phyloP scores from a whole-genome alignment of 352 stramenopile species.

The Vaucheria bursata region DNA sequence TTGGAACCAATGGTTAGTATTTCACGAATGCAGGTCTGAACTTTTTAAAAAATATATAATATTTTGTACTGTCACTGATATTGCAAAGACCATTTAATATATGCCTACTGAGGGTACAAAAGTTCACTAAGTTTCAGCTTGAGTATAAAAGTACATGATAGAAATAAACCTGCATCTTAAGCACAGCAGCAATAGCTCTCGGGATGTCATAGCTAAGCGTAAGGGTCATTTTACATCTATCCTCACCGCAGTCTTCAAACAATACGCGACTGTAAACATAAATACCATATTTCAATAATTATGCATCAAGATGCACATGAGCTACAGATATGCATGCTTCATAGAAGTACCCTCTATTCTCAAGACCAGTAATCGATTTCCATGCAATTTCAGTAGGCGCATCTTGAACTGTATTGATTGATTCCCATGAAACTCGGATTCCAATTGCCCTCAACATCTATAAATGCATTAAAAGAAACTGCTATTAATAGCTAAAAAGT shows the following conservation, averaged over 20 bases:
- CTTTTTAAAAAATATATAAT: no score
- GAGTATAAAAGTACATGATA: no score
- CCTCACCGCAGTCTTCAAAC: conserved; percentile 13
- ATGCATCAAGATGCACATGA: not conserved
- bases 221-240: conserved; percentile 30
- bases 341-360: not conserved
- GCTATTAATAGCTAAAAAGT: no score
- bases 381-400: conserved; percentile 3
- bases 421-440: conserved; percentile 28
- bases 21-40: no score
- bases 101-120: no score
- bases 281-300: not conserved
- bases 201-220: conserved; percentile 44
- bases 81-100: no score
- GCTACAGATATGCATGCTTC: not conserved
- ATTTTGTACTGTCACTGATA: no score
- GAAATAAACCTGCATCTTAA: conserved; percentile 1
- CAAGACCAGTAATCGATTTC: not conserved
- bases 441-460: conserved; percentile 2
- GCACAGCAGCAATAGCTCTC: not conserved
- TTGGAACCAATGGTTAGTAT: no score
- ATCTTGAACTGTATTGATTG: conserved; percentile 27
- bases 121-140: no score
- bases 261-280: conserved; percentile 11
- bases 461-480: not conserved